phyloP scores from a whole-genome alignment of 345 rosid genomes.

The Populus ilicifolia region DNA sequence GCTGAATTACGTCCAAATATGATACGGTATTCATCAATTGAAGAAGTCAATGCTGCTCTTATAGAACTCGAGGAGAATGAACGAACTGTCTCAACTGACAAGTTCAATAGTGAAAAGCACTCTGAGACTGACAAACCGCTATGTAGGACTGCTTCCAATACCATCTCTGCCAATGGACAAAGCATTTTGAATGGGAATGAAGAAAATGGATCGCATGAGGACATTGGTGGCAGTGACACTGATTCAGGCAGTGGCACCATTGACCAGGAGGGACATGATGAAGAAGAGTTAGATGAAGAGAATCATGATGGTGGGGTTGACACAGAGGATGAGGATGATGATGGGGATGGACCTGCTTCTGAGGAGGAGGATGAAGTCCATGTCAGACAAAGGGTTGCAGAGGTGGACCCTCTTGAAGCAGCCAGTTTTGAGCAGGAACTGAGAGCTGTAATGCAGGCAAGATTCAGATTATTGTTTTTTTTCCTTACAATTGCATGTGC shows the following conservation, averaged over 20 bases:
- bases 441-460: conserved; percentile 87
- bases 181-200: conserved; percentile 42
- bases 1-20: conserved; percentile 84
- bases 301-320: conserved; percentile 65
- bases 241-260: conserved; percentile 82
- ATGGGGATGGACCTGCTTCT: conserved; percentile 63
- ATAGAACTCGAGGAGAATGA: conserved; percentile 80
- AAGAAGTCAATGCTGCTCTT: conserved; percentile 80
- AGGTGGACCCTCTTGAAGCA: conserved; percentile 74
- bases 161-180: conserved; percentile 49
- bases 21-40: conserved; percentile 66
- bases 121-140: conserved; percentile 58
- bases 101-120: conserved; percentile 54
- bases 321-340: conserved; percentile 59
- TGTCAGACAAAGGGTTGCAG: conserved; percentile 75
- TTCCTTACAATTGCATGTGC: background rate
- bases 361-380: conserved; percentile 87
- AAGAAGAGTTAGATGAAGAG: conserved; percentile 75
- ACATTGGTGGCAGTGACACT: conserved; percentile 56
- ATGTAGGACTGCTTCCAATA: conserved; percentile 34
- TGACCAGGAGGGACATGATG: conserved; percentile 66
- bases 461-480: conserved; percentile 13
- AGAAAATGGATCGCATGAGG: conserved; percentile 69
- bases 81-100: conserved; percentile 51
- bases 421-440: conserved; percentile 85